A percentile compares a stretch with the other conserved stretches of the same genome.
phyloP scores from a whole-genome alignment of 805 yeast species.

The Metschnikowia gelsemii region DNA sequence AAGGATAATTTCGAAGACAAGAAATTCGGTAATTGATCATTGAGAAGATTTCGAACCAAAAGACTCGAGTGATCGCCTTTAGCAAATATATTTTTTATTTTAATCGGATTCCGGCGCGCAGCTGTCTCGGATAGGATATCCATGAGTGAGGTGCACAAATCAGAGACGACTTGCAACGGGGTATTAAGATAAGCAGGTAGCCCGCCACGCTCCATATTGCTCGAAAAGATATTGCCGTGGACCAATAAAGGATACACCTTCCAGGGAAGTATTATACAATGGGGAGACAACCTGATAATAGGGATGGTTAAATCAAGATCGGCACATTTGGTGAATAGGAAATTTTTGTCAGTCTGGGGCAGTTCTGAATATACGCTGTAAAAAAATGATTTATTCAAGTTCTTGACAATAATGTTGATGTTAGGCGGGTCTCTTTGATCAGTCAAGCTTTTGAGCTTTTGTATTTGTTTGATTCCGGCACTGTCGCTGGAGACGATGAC shows the following conservation, averaged over 20 bases:
- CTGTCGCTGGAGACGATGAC: conserved; percentile 10
- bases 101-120: conserved; percentile 25
- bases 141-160: conserved; percentile 50
- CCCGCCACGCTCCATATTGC: conserved; percentile 38
- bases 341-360: conserved; percentile 15
- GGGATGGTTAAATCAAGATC: conserved; percentile 9
- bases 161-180: conserved; percentile 46
- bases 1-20: conserved; percentile 36
- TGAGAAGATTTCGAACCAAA: conserved; percentile 43
- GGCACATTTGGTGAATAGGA: conserved; percentile 18
- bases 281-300: conserved; percentile 31
- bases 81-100: conserved; percentile 55
- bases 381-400: conserved; percentile 34
- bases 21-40: conserved; percentile 35
- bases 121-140: conserved; percentile 41
- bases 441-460: conserved; percentile 10
- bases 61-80: conserved; percentile 59
- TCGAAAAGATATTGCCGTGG: conserved; percentile 39
- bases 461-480: conserved; percentile 8
- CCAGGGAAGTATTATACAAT: conserved; percentile 50
- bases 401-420: conserved; percentile 32
- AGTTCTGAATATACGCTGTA: conserved; percentile 30
- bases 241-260: conserved; percentile 40
- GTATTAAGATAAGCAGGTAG: conserved; percentile 44
- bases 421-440: conserved; percentile 16